These are phyloP conservation scores for Kernera saxatilis DNA, from an alignment of 345 rosid species.

Conservation along the genomic window DNA sequence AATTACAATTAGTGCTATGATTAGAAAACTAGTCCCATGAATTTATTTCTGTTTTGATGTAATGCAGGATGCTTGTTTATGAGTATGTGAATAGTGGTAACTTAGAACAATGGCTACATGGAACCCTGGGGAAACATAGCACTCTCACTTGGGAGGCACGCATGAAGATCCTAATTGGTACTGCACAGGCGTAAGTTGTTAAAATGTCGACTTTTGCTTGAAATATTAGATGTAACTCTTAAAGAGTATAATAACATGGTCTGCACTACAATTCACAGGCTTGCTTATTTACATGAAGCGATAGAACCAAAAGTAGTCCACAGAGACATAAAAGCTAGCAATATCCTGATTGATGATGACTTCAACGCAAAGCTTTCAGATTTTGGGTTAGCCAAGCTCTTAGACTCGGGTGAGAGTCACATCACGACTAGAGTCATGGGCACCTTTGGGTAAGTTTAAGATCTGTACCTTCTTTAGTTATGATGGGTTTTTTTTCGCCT, in stretches of 20 bases:
- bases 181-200: constrained; percentile 81
- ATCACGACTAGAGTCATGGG: constrained; percentile 98
- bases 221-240: background rate
- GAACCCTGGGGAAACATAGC: constrained; percentile 47
- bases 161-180: constrained; percentile 70
- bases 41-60: background rate
- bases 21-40: background rate
- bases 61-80: constrained; percentile 67
- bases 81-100: constrained; percentile 87
- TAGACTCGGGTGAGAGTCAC: constrained; percentile 88
- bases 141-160: constrained; percentile 82
- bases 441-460: constrained; percentile 72
- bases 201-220: background rate
- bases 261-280: constrained; percentile 42
- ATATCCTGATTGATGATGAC: constrained; percentile 76
- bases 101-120: constrained; percentile 86
- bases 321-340: constrained; percentile 95
- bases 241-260: background rate
- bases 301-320: constrained; percentile 97
- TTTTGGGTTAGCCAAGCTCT: constrained; percentile 95
- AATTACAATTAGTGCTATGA: background rate
- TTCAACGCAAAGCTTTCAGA: constrained; percentile 93
- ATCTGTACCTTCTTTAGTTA: background rate
- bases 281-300: constrained; percentile 96
- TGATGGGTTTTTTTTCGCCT: background rate